These are phyloP conservation scores for Picochlorum sp. DNA, from an alignment of 139 green algal genomes.

Conservation along the genomic window DNA sequence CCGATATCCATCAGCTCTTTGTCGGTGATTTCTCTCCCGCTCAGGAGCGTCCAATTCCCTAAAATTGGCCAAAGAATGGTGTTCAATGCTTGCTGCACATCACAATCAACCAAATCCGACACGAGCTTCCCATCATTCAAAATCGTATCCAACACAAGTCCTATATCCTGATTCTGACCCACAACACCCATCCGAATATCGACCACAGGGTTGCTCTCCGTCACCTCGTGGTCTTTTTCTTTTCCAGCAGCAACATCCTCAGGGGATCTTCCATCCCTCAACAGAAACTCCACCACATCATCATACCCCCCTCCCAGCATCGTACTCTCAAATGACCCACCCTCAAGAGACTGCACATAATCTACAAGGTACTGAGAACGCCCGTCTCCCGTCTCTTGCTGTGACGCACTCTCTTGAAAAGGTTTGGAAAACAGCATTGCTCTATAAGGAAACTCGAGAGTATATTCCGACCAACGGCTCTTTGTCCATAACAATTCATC, in stretches of 20 bases:
- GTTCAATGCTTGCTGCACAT: neutral
- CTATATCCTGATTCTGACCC: too few species aligned
- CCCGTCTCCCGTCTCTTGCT: neutral
- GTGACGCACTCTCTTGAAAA: too few species aligned
- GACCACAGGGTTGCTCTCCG: too few species aligned
- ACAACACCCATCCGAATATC: too few species aligned
- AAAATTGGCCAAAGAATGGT: neutral
- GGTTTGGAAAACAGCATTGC: neutral
- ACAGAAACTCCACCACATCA: slow-evolving; percentile 1
- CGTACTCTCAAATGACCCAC: neutral
- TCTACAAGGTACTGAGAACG: neutral
- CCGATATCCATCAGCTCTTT: neutral
- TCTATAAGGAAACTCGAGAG: slow-evolving; percentile 5
- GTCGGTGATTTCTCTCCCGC: neutral
- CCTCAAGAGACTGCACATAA: neutral
- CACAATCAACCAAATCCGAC: neutral
- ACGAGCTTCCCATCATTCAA: neutral
- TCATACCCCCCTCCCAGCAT: neutral
- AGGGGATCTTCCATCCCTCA: neutral
- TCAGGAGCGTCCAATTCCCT: neutral
- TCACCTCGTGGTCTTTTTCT: too few species aligned
- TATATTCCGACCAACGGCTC: slow-evolving; percentile 9
- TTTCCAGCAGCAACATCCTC: too few species aligned
- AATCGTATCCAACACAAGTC: too few species aligned
- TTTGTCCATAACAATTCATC: slow-evolving; percentile 11